These are phyloP conservation scores for Fraxinus anomala DNA, from an alignment of 257 asterid genomes.

Conservation along the genomic window DNA sequence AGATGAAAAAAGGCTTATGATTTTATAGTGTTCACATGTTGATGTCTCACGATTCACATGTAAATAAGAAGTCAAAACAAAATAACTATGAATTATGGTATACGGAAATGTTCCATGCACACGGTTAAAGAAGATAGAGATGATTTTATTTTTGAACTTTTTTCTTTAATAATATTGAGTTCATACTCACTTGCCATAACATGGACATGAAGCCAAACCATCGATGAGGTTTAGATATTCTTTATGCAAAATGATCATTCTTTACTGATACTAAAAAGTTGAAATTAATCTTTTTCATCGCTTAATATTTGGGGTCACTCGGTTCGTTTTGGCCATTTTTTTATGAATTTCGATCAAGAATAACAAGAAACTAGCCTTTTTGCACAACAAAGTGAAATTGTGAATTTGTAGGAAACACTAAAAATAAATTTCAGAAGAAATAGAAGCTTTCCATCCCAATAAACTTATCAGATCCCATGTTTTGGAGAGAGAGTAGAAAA, in stretches of 20 bases:
- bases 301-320: conserved; percentile 17
- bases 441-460: conserved; percentile 10
- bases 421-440: not conserved
- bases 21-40: not conserved
- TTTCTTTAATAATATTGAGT: too few relatives aligned
- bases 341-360: conserved; percentile 5
- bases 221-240: not conserved
- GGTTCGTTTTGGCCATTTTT: conserved; percentile 17
- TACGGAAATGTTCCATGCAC: too few relatives aligned
- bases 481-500: too few relatives aligned
- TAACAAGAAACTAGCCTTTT: not conserved
- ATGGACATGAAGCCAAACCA: not conserved
- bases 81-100: not conserved
- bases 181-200: not conserved
- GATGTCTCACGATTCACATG: not conserved
- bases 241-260: too few relatives aligned
- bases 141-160: too few relatives aligned
- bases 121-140: too few relatives aligned
- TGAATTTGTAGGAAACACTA: not conserved
- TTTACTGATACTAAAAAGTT: too few relatives aligned
- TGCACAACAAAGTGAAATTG: not conserved
- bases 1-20: not conserved
- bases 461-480: not conserved
- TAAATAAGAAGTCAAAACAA: not conserved
- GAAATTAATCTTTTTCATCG: not conserved